These are phyloP conservation scores for Suillus americanus DNA, from an alignment of 768 basidiomycete species.

Conservation along the genomic window DNA sequence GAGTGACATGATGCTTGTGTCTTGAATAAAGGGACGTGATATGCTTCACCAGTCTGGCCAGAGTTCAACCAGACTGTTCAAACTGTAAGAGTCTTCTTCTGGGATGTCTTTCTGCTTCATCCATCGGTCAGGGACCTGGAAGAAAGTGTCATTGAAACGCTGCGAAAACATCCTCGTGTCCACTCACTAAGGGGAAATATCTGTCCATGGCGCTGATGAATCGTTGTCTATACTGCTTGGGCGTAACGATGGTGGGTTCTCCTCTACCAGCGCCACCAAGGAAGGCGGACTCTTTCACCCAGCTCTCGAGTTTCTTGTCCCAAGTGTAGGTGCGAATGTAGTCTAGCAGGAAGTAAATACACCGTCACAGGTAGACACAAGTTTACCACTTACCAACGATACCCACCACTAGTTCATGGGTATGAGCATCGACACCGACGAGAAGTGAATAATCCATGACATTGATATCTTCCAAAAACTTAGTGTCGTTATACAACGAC, in stretches of 20 bases:
- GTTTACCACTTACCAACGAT: constrained; percentile 79
- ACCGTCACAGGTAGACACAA: neutral
- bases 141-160: constrained; percentile 4
- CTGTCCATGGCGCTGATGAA: constrained; percentile 88
- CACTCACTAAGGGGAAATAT: constrained; percentile 79
- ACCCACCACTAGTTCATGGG: constrained; percentile 91
- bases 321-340: constrained; percentile 96
- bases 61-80: constrained; percentile 51
- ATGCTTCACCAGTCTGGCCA: constrained; percentile 60
- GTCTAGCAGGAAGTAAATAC: constrained; percentile 44
- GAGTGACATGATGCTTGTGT: neutral
- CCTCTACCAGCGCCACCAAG: constrained; percentile 80
- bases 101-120: constrained; percentile 82
- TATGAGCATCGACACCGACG: constrained; percentile 88
- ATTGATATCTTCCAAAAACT: constrained; percentile 90
- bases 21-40: neutral
- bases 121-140: constrained; percentile 85
- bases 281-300: constrained; percentile 95
- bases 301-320: constrained; percentile 98
- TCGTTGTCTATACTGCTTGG: constrained; percentile 88
- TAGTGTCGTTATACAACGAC: constrained; percentile 92
- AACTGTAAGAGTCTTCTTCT: constrained; percentile 65
- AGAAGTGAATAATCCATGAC: constrained; percentile 98
- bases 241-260: constrained; percentile 96
- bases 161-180: neutral